phyloP scores from a whole-genome alignment of 345 rosid genomes.

The Angophora floribunda region DNA sequence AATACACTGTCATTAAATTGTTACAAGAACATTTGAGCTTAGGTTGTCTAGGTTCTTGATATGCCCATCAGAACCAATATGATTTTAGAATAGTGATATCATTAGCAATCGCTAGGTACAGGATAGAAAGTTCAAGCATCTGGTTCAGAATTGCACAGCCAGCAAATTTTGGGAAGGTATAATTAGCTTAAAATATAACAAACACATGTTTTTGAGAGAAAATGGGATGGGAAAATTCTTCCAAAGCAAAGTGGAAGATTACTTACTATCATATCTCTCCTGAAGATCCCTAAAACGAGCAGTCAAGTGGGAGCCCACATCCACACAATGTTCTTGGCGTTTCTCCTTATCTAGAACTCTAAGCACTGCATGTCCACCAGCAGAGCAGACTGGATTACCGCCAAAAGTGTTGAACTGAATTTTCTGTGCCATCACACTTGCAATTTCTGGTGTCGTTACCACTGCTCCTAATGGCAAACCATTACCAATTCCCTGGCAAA shows the following conservation, averaged over 20 bases:
- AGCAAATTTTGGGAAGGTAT: not conserved
- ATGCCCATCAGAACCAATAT: not conserved
- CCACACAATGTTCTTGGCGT: constrained; percentile 77
- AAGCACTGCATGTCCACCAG: constrained; percentile 89
- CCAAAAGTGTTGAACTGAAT: constrained; percentile 91
- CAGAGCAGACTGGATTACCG: constrained; percentile 98
- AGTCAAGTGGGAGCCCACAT: constrained; percentile 68
- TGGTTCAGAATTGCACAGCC: not conserved
- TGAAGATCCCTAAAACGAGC: constrained; percentile 62
- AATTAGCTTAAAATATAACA: not conserved
- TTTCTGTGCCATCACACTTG: constrained; percentile 75
- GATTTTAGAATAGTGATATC: not conserved
- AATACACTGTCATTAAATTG: not conserved
- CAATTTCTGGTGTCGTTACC: constrained; percentile 95
- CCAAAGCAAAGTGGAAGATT: not conserved
- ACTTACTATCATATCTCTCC: constrained; percentile 65
- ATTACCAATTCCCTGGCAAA: constrained; percentile 79
- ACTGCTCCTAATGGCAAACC: constrained; percentile 96
- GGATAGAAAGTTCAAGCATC: not conserved
- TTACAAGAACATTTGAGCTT: not conserved
- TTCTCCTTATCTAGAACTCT: constrained; percentile 85
- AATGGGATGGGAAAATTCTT: not conserved
- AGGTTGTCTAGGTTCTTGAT: not conserved
- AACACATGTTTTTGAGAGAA: not conserved
- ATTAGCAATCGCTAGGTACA: not conserved